Evolutionary conservation across 768 basidiomycete species (phyloP).

Genomic region (Sistotremastrum niveocremeum): DNA sequence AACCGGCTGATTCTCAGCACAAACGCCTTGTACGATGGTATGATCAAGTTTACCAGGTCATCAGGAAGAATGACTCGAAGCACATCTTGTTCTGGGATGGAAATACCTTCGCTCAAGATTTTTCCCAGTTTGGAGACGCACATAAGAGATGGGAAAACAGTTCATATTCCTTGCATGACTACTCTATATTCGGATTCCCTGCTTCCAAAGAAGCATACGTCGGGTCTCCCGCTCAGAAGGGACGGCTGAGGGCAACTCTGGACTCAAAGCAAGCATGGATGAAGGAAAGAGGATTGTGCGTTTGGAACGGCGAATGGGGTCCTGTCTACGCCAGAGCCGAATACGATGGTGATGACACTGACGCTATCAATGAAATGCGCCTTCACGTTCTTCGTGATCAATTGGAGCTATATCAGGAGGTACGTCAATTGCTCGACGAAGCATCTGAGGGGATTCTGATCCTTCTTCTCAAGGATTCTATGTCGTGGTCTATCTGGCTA

Average conservation of each 20-base stretch:
- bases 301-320: constrained; percentile 78
- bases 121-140: constrained; percentile 55
- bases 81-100: constrained; percentile 75
- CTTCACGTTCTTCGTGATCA: constrained; percentile 64
- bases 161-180: constrained; percentile 71
- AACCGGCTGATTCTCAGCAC: constrained; percentile 63
- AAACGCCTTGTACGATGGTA: constrained; percentile 54
- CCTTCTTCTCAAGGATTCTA: constrained; percentile 29
- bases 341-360: constrained; percentile 42
- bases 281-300: constrained; percentile 49
- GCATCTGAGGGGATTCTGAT: too few relatives aligned
- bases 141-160: constrained; percentile 55
- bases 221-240: constrained; percentile 37
- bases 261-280: constrained; percentile 70
- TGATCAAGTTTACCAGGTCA: constrained; percentile 50
- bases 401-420: constrained; percentile 54
- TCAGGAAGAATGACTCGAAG: constrained; percentile 53
- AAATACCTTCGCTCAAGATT: constrained; percentile 73
- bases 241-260: constrained; percentile 41
- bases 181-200: constrained; percentile 63
- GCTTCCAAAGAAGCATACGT: constrained; percentile 39
- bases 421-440: constrained; percentile 9
- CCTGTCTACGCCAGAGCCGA: constrained; percentile 62
- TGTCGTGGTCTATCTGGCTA: constrained; percentile 79
- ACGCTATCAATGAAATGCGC: constrained; percentile 49